Evolutionary conservation across 345 rosid species (phyloP).

Genomic region (Kernera saxatilis): DNA sequence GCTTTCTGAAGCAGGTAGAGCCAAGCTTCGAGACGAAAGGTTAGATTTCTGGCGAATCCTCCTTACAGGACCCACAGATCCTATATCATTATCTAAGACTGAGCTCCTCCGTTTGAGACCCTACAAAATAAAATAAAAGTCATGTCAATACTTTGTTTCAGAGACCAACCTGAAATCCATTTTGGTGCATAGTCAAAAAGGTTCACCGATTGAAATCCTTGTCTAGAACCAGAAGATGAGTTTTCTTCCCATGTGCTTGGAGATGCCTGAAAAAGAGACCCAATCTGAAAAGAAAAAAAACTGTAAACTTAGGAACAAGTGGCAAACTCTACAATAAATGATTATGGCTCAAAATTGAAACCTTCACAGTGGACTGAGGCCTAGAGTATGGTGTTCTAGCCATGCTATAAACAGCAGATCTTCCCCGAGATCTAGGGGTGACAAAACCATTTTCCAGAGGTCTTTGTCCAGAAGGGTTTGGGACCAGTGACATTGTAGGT

Average conservation of each 20-base stretch:
- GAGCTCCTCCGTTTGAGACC: slow-evolving; percentile 71
- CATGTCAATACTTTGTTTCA: background rate
- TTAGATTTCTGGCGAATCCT: slow-evolving; percentile 87
- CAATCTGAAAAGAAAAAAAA: slow-evolving; percentile 32
- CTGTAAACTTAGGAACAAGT: background rate
- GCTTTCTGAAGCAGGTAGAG: slow-evolving; percentile 37
- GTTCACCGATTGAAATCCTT: slow-evolving; percentile 40
- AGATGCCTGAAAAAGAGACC: slow-evolving; percentile 35
- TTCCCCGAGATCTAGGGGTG: slow-evolving; percentile 76
- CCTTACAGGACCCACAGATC: slow-evolving; percentile 78
- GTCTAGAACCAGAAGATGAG: slow-evolving; percentile 53
- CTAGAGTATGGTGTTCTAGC: slow-evolving; percentile 84
- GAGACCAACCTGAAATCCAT: background rate
- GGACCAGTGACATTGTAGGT: slow-evolving; percentile 45
- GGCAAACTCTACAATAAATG: background rate
- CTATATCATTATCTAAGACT: slow-evolving; percentile 66
- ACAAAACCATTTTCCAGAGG: slow-evolving; percentile 58
- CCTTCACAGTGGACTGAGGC: slow-evolving; percentile 58
- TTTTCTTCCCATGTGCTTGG: slow-evolving; percentile 41
- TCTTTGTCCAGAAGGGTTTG: slow-evolving; percentile 43
- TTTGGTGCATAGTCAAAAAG: background rate
- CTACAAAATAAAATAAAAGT: slow-evolving; percentile 37
- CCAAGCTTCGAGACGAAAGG: slow-evolving; percentile 44
- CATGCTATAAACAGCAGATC: slow-evolving; percentile 91
- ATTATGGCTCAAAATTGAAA: slow-evolving; percentile 16